Evolutionary conservation across 228 moss, liverwort and hornwort species (phyloP).

Genomic region (Sphagnum fallax): DNA sequence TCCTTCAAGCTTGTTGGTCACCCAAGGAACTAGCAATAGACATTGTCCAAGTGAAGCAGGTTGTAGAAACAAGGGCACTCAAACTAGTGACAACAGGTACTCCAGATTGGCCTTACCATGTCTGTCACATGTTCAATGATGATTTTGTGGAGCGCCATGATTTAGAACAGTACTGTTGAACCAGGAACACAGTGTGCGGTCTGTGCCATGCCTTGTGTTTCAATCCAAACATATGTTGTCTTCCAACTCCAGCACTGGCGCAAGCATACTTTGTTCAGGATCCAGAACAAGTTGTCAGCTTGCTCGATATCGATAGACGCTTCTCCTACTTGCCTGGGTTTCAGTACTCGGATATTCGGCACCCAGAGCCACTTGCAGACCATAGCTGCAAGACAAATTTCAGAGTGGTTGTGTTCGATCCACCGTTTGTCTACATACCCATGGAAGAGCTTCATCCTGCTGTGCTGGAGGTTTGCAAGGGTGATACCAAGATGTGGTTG

Average conservation of each 20-base stretch:
- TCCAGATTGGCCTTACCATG: too few relatives aligned
- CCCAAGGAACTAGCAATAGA: too few relatives aligned
- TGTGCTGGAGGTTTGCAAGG: slow-evolving; percentile 56
- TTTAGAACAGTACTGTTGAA: slow-evolving; percentile 69
- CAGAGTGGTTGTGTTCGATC: slow-evolving; percentile 59
- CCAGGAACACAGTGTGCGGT: slow-evolving; percentile 33
- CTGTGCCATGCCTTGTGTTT: slow-evolving; percentile 28
- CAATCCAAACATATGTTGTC: slow-evolving; percentile 44
- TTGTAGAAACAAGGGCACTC: too few relatives aligned
- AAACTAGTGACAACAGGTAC: too few relatives aligned
- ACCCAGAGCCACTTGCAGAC: slow-evolving; percentile 19
- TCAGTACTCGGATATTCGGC: slow-evolving; percentile 55
- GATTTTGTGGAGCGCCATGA: slow-evolving; percentile 75
- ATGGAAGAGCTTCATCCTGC: slow-evolving; percentile 50
- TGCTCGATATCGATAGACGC: slow-evolving; percentile 62
- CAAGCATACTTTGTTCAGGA: slow-evolving; percentile 50
- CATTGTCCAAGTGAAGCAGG: too few relatives aligned
- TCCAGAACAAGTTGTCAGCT: slow-evolving; percentile 28
- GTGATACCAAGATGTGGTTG: slow-evolving; percentile 38
- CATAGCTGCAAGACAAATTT: slow-evolving; percentile 14
- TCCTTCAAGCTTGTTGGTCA: too few relatives aligned
- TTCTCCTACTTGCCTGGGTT: slow-evolving; percentile 66
- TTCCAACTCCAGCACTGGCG: slow-evolving; percentile 54
- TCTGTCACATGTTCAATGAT: slow-evolving; percentile 46
- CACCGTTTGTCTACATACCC: slow-evolving; percentile 65